Percentiles rank a stretch among this genome's conserved stretches.
Conservation (phyloP, 2,329 filamentous ascomycete species). For the Corniculantispora saksenae region DNA sequence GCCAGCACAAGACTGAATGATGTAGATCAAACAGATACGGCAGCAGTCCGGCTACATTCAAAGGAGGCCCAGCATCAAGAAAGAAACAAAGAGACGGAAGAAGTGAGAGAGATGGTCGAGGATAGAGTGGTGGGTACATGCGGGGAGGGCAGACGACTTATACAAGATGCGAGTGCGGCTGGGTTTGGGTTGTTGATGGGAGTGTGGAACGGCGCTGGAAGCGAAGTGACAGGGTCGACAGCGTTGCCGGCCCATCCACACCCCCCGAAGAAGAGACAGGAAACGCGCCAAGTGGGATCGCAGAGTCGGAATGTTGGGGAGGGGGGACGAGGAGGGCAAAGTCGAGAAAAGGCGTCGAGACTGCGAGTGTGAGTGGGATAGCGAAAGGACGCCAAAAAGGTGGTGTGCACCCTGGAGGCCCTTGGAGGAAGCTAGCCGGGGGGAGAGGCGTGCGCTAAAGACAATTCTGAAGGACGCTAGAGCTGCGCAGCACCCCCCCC, state of each 20-base stretch:
- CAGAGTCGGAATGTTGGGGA: not conserved
- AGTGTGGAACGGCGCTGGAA: not conserved
- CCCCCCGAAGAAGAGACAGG: not conserved
- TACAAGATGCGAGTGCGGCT: conserved; percentile 19
- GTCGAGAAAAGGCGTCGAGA: not conserved
- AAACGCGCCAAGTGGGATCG: conserved; percentile 13
- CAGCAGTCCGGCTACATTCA: not conserved
- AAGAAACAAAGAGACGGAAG: not conserved
- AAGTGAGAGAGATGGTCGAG: not conserved
- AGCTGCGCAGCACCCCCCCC: not conserved
- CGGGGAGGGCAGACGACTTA: conserved; percentile 19
- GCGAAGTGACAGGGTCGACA: not conserved
- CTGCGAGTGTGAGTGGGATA: not conserved
- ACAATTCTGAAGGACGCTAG: not conserved
- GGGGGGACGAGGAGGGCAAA: not conserved
- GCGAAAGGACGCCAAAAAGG: not conserved
- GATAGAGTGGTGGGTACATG: conserved; percentile 18
- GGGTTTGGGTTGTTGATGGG: conserved; percentile 15
- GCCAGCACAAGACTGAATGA: conserved; percentile 8
- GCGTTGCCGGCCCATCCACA: not conserved
- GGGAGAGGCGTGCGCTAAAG: conserved; percentile 7
- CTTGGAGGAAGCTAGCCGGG: not conserved
- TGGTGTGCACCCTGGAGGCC: not conserved
- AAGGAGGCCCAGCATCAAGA: not conserved
- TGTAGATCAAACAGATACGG: conserved; percentile 11